Evolutionary conservation across 768 basidiomycete genomes (phyloP).

Genomic region (Chlorophyllum brunneum): DNA sequence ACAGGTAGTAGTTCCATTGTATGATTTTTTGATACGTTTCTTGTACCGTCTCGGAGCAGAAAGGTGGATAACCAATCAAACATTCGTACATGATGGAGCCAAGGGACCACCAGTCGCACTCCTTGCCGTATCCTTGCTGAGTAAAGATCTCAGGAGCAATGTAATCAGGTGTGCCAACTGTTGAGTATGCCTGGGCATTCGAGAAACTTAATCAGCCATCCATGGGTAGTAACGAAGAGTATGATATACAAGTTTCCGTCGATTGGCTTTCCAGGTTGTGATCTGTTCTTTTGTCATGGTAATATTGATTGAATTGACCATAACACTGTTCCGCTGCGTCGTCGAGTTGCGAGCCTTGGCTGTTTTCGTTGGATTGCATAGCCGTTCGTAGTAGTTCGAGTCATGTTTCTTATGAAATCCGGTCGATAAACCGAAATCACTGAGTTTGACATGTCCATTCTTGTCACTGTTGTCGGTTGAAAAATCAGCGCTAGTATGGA

Average conservation of each 20-base stretch:
- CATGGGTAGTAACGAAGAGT: background rate
- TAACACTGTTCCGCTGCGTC: conserved; percentile 83
- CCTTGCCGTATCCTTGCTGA: conserved; percentile 96
- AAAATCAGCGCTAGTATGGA: conserved; percentile 23
- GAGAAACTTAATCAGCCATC: background rate
- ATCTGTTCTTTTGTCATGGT: conserved; percentile 95
- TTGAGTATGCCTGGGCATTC: conserved; percentile 80
- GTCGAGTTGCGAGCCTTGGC: conserved; percentile 45
- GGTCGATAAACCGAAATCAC: conserved; percentile 98
- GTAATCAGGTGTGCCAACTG: conserved; percentile 95
- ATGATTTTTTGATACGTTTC: conserved; percentile 98
- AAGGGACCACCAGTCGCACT: conserved; percentile 99
- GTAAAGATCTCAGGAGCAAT: conserved; percentile 97
- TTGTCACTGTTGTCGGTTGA: conserved; percentile 55
- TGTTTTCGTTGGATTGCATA: conserved; percentile 54
- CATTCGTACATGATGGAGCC: conserved; percentile 99
- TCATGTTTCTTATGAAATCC: conserved; percentile 99
- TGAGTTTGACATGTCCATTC: conserved; percentile 94
- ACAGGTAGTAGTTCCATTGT: conserved; percentile 84
- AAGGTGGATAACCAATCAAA: conserved; percentile 94
- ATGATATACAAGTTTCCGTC: conserved; percentile 77
- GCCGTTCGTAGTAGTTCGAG: conserved; percentile 87
- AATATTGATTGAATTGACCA: conserved; percentile 95
- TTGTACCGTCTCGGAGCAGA: conserved; percentile 92
- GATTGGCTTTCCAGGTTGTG: conserved; percentile 98